These are phyloP conservation scores for Termitomyces sp. DNA, from an alignment of 768 basidiomycete species.

Conservation along the genomic window DNA sequence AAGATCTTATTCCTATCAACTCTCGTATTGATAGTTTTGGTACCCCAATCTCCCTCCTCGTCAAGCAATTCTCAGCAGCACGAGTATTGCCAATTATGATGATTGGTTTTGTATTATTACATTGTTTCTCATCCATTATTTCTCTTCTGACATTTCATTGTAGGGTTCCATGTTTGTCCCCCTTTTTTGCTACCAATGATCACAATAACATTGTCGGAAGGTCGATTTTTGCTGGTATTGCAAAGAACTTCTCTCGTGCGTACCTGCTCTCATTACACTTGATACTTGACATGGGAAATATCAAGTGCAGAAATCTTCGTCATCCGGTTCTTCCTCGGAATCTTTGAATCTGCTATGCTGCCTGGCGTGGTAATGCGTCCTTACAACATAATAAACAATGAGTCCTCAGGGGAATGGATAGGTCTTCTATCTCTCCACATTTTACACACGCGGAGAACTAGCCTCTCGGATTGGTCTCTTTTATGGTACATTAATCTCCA, in stretches of 20 bases:
- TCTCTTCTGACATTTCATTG: not conserved
- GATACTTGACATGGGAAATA: not conserved
- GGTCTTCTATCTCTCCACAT: slow-evolving; percentile 47
- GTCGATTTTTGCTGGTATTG: slow-evolving; percentile 38
- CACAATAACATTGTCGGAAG: slow-evolving; percentile 14
- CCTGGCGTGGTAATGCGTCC: slow-evolving; percentile 31
- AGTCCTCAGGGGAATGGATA: slow-evolving; percentile 4
- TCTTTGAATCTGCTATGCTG: slow-evolving; percentile 45
- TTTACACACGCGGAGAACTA: slow-evolving; percentile 45
- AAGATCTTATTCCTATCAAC: not conserved
- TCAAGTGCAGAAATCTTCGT: slow-evolving; percentile 33
- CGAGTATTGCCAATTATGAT: slow-evolving; percentile 42
- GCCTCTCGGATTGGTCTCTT: slow-evolving; percentile 45
- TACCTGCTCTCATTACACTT: not conserved
- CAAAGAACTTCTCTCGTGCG: slow-evolving; percentile 40
- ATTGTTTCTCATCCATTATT: not conserved
- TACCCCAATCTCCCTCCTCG: slow-evolving; percentile 43
- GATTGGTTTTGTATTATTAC: slow-evolving; percentile 39
- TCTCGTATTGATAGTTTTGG: slow-evolving; percentile 28
- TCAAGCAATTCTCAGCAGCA: slow-evolving; percentile 41
- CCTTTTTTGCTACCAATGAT: not conserved
- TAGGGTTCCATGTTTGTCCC: slow-evolving; percentile 37
- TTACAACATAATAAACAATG: not conserved
- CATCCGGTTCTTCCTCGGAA: slow-evolving; percentile 43
- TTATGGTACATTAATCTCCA: slow-evolving; percentile 26